A percentile compares a stretch with the other conserved stretches of the same genome.
Evolutionary conservation across 2,329 filamentous ascomycete genomes (phyloP).

Genomic region (Biscogniauxia mediterranea): DNA sequence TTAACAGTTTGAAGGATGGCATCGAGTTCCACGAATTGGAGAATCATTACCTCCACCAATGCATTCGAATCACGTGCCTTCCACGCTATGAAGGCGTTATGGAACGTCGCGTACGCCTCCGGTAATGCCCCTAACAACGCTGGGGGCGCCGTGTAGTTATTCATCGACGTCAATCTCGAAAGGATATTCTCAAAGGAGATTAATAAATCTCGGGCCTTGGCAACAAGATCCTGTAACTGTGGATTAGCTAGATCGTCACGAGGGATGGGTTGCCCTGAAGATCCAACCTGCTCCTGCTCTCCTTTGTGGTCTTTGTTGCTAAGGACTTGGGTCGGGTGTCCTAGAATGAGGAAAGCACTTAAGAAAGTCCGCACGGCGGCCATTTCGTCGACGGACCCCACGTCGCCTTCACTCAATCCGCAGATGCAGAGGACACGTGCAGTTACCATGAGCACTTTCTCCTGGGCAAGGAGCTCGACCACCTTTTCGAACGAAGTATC

Average conservation of each 20-base stretch:
- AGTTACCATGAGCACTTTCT: constrained; percentile 64
- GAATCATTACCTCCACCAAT: constrained; percentile 79
- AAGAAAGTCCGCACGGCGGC: constrained; percentile 73
- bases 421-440: constrained; percentile 68
- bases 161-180: constrained; percentile 62
- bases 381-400: constrained; percentile 64
- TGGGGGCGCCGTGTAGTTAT: constrained; percentile 65
- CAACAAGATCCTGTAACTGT: constrained; percentile 68
- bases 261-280: constrained; percentile 43
- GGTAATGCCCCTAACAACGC: constrained; percentile 62
- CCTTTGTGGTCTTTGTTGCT: constrained; percentile 67
- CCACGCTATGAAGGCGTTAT: constrained; percentile 80
- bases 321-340: constrained; percentile 75
- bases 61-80: constrained; percentile 77
- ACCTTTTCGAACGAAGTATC: constrained; percentile 74
- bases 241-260: constrained; percentile 58
- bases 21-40: constrained; percentile 81
- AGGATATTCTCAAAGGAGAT: constrained; percentile 76
- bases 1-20: constrained; percentile 83
- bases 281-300: constrained; percentile 56
- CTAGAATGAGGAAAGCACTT: constrained; percentile 76
- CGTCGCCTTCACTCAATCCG: constrained; percentile 63
- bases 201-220: constrained; percentile 73
- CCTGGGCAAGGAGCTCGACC: constrained; percentile 63
- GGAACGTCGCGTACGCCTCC: constrained; percentile 70